A percentile compares a stretch with the other conserved stretches of the same genome.
phyloP scores from a whole-genome alignment of 192 early-diverging fungal species.

The Rhizoclosmatium globosum region DNA sequence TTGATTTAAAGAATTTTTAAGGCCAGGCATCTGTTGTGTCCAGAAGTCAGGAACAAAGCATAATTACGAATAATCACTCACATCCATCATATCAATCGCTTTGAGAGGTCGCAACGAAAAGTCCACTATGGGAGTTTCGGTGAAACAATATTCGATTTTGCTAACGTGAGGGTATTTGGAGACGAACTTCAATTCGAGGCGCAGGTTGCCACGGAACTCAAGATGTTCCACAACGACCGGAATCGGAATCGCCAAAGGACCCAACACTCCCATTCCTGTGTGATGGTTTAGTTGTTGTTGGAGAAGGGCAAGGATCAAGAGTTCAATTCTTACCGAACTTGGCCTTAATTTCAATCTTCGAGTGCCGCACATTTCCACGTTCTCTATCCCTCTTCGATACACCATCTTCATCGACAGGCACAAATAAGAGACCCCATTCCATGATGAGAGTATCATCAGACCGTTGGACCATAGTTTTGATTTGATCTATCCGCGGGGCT shows the following conservation, averaged over 20 bases:
- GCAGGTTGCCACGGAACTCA: slow-evolving; percentile 52
- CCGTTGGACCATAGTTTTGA: slow-evolving; percentile 45
- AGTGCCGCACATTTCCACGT: slow-evolving; percentile 66
- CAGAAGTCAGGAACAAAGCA: background rate
- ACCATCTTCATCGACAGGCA: slow-evolving; percentile 79
- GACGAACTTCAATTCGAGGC: slow-evolving; percentile 86
- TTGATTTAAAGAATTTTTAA: slow-evolving; percentile 58
- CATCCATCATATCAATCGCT: slow-evolving; percentile 80
- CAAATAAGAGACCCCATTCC: slow-evolving; percentile 91
- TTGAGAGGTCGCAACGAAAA: slow-evolving; percentile 88
- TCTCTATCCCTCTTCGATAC: slow-evolving; percentile 41
- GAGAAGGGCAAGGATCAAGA: too few relatives aligned
- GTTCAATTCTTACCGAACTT: slow-evolving; percentile 41
- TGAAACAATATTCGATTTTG: slow-evolving; percentile 83
- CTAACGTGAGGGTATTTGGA: slow-evolving; percentile 88
- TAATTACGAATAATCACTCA: slow-evolving; percentile 28
- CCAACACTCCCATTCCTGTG: slow-evolving; percentile 50
- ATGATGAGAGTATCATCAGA: slow-evolving; percentile 69
- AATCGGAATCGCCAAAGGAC: slow-evolving; percentile 50
- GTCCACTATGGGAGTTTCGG: slow-evolving; percentile 86
- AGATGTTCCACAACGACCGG: slow-evolving; percentile 37
- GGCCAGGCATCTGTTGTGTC: slow-evolving; percentile 11
- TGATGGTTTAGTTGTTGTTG: too few relatives aligned
- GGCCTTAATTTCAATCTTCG: slow-evolving; percentile 86
- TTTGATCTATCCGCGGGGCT: slow-evolving; percentile 56